Base-by-base conservation (phyloP, 306 rosid species). In the Carpinus fangiana region DNA sequence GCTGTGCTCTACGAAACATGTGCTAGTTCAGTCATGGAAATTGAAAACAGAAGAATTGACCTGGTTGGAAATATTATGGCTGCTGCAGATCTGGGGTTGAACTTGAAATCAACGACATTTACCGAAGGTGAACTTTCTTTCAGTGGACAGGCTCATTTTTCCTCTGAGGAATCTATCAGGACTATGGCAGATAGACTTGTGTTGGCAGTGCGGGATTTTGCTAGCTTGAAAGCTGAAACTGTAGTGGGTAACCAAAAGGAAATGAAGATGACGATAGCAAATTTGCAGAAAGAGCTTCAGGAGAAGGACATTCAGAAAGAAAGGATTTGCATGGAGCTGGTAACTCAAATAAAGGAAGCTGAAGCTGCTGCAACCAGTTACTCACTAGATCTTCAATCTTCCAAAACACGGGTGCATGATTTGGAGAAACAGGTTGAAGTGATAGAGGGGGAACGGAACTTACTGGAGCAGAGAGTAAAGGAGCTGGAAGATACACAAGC, bases 251-350 rank as follows among this genome's bases (percentile, higher is more conserved):
- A 73, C 82, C 88, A 82, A 85, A 91, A 80, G 82, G 97, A 96
- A 84, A 86, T 90, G 94, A 96, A 91, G 90, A 82, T 75, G 72
- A 79, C 82, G 41, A 82, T 93, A 70, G 57, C 88, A 55, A 87
- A 89, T 84, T 78, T 96, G 90, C 97, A 90, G 90, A 87, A 82
- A 79, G 97, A 93, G 81, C 97, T 93, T 81, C 97, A 89, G 85
- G 98, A 96, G 87, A 96, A 96, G 85, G 99, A 96, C 76, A 80
- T 91, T 79, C 93, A 91, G 74, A 93, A 87, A 74, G 99, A 96
- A 66, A 85, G 78, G 84, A 84, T 91, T 73, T 91, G 96, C 88
- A 83, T 85, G 84, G 98, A 96, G 45, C 94, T 96, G 76, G 98
- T 91, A 18, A 84, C 84, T 84, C 99, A 93, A 85, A 87, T 93